Evolutionary conservation across 148 eudicot species (phyloP), one percentile per base, ranked within the genome.

Genomic region (Diospyros lotus): DNA sequence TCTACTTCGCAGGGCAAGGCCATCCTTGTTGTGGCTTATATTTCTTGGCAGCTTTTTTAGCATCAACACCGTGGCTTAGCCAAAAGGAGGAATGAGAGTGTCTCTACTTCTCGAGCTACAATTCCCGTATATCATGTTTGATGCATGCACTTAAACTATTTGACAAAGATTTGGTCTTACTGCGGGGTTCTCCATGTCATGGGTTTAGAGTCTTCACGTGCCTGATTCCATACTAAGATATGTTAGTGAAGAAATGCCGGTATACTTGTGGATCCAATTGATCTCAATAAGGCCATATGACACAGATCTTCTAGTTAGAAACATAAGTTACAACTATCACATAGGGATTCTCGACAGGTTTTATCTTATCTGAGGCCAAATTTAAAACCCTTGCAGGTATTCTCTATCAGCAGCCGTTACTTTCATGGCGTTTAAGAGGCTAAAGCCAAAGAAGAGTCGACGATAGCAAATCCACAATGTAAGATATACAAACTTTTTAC

Each of bases 351-450:
- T 10, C 3, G 38, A 39, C 41, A 41, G 28, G 28, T 28, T 28
- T 28, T 28, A 41, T 7, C 6, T 50, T 42, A 11, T 66, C 72
- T 67, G 68, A 59, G 67, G n/a, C 58, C 58, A 43, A 39, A 9
- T 65, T 66, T 13, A 9, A 12, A 55, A 10, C 28, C 5, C 72
- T 74, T 68, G 63, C 88, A 92, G 97, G 97, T 92, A 92, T 80
- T 87, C 97, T 78, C 84, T 92, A 9, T 92, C 97, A 68, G 94
- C 89, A 74, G 91, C 94, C 46, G 94, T 92, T 66, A 90, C 97
- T 45, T 88, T 81, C 78, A 92, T 92, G 97, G 97, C 97, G 40
- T 86, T 82, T 78, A 88, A 88, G 89, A 88, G 94, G 80, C 74
- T 90, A 65, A 81, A 74, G 69, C 86, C 87, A 3, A 86, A 79